phyloP scores from a whole-genome alignment of 345 rosid genomes.

The Microcos paniculata region DNA sequence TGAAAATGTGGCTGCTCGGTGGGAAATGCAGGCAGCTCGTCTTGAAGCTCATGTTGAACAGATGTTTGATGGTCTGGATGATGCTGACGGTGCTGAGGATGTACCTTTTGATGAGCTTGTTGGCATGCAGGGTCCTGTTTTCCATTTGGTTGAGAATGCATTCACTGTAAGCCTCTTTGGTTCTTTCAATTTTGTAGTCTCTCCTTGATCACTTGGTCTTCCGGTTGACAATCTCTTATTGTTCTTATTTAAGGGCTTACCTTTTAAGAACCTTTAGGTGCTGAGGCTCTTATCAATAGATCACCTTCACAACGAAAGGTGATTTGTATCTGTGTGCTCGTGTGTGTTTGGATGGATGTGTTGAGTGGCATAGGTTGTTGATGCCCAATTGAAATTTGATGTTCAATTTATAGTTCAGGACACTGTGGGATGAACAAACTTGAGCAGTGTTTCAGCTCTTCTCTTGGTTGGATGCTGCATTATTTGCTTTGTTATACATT shows the following conservation, averaged over 20 bases:
- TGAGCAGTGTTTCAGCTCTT: not conserved
- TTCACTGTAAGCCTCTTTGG: slow-evolving; percentile 72
- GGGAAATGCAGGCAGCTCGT: slow-evolving; percentile 99
- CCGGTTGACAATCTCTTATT: not conserved
- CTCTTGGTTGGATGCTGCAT: not conserved
- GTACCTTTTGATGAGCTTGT: slow-evolving; percentile 99
- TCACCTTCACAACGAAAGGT: not conserved
- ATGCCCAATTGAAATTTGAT: not conserved
- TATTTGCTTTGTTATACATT: not conserved
- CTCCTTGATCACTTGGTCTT: not conserved
- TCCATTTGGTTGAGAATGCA: slow-evolving; percentile 99
- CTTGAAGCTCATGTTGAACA: slow-evolving; percentile 99
- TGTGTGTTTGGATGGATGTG: not conserved
- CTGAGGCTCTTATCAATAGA: not conserved
- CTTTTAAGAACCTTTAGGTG: not conserved
- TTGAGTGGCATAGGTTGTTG: not conserved
- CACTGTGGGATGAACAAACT: not conserved
- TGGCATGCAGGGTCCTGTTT: slow-evolving; percentile 99
- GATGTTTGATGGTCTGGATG: slow-evolving; percentile 98
- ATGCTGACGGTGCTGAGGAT: slow-evolving; percentile 99
- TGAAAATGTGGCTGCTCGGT: slow-evolving; percentile 94
- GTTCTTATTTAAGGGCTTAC: not conserved
- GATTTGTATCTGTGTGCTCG: not conserved
- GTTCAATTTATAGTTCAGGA: not conserved
- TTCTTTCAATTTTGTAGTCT: not conserved